phyloP scores from a whole-genome alignment of 2,329 filamentous ascomycete species.

The Leptographium radiaticola region DNA sequence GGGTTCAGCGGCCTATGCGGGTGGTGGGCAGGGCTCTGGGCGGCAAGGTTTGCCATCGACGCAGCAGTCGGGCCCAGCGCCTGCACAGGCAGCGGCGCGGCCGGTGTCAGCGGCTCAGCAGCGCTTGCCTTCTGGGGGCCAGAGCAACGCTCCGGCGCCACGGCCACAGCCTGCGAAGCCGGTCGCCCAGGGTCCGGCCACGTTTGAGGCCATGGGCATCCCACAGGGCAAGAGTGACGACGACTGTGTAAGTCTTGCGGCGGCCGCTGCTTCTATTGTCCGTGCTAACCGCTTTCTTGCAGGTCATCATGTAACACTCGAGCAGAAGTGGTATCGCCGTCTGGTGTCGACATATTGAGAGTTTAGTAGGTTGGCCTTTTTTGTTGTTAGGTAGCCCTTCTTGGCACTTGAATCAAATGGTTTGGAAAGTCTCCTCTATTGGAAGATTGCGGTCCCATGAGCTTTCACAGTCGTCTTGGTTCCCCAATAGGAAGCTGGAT shows the following conservation, averaged over 20 bases:
- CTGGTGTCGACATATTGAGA: not conserved
- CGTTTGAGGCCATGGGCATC: conserved; percentile 97
- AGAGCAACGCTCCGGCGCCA: not conserved
- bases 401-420: too few species aligned
- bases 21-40: conserved; percentile 13
- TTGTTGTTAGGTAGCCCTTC: too few species aligned
- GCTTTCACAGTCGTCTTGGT: too few species aligned
- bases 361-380: not conserved
- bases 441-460: too few species aligned
- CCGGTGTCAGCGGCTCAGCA: not conserved
- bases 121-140: not conserved
- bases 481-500: too few species aligned
- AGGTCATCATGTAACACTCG: not conserved
- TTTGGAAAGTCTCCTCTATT: too few species aligned
- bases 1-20: conserved; percentile 13
- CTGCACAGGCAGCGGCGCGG: not conserved
- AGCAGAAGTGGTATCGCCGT: not conserved
- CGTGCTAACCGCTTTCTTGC: not conserved
- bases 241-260: conserved; percentile 62
- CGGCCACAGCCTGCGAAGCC: conserved; percentile 12
- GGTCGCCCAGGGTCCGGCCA: conserved; percentile 64
- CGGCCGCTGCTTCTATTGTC: not conserved
- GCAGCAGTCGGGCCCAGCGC: conserved; percentile 7
- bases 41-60: conserved; percentile 23
- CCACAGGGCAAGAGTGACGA: conserved; percentile 69